A percentile compares a stretch with the other conserved stretches of the same genome.
phyloP scores from a whole-genome alignment of 2,329 filamentous ascomycete genomes.

The Cryphonectria nitschkei region DNA sequence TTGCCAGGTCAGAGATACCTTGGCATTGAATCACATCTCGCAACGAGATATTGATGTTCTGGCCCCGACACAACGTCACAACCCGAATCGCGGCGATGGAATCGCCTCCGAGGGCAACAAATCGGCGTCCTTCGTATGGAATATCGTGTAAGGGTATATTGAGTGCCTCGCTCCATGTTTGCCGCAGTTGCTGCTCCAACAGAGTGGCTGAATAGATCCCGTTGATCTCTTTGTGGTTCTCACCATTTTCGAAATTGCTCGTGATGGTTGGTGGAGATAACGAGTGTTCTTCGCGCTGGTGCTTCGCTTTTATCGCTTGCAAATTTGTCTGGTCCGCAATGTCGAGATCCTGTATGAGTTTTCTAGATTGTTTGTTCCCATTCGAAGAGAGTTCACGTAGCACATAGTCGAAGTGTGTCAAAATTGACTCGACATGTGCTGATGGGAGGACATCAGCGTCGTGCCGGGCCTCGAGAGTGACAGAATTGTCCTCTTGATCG shows the following conservation, averaged over 20 bases:
- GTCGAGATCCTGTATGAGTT: background rate
- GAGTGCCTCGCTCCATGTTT: slow-evolving; percentile 31
- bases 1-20: slow-evolving; percentile 29
- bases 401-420: background rate
- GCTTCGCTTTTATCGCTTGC: background rate
- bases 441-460: background rate
- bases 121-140: slow-evolving; percentile 46
- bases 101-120: slow-evolving; percentile 47
- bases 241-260: background rate
- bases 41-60: slow-evolving; percentile 45
- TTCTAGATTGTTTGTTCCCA: background rate
- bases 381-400: background rate
- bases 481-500: background rate
- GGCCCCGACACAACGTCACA: slow-evolving; percentile 45
- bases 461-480: background rate
- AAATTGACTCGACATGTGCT: background rate
- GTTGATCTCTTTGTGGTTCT: background rate
- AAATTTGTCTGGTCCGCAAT: background rate
- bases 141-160: background rate
- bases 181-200: slow-evolving; percentile 31
- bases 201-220: slow-evolving; percentile 28
- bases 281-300: background rate
- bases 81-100: slow-evolving; percentile 53
- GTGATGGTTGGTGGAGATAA: background rate
- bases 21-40: slow-evolving; percentile 45